Base-by-base conservation (phyloP, 306 rosid genomes). In the Cicer chorassanicum region DNA sequence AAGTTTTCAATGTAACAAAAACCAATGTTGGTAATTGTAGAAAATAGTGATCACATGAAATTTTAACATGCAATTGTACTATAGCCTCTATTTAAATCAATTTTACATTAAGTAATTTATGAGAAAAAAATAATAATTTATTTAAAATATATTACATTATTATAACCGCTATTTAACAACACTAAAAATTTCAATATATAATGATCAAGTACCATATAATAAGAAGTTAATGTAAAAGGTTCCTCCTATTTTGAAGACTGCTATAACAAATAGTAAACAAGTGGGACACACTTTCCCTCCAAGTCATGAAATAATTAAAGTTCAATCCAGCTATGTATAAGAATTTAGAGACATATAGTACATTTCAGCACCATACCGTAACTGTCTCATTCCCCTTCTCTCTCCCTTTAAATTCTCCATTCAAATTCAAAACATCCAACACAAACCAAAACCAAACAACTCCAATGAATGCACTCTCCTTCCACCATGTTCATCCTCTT, bases 261-360 rank as follows among this genome's bases (percentile, higher is more conserved):
- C 62, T 18, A 29, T 4, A 41, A 18, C 9, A 66, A 78, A 41
- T 34, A 59, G 34, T 8, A 78, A 78, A 60, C 69, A 78, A 61
- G 10, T 51, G 39, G n/a, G 24, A 40, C 39, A 24, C 72, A 15
- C 64, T 36, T 57, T 40, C 46, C 24, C 42, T 68, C 48, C 76
- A 72, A 74, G 56, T 51, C 83, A 61, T 40, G 80, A 44, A 76
- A 61, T 11, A 44, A 53, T 40, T 61, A 71, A 68, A 70, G 67
- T 67, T 78, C 82, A 82, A 18, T 59, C 79, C 82, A 73, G 9
- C 80, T 67, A 72, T 41, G 64, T 61, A 45, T 5, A 9, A 48
- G 67, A 45, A 64, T 63, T 19, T 75, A 9, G 11, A 70, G 63
- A 54, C 70, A 42, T 10, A 51, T 14, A 57, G 42, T 45, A 43